Conservation (phyloP, 129 eudicot species). For the Oenanthe sinensis region DNA sequence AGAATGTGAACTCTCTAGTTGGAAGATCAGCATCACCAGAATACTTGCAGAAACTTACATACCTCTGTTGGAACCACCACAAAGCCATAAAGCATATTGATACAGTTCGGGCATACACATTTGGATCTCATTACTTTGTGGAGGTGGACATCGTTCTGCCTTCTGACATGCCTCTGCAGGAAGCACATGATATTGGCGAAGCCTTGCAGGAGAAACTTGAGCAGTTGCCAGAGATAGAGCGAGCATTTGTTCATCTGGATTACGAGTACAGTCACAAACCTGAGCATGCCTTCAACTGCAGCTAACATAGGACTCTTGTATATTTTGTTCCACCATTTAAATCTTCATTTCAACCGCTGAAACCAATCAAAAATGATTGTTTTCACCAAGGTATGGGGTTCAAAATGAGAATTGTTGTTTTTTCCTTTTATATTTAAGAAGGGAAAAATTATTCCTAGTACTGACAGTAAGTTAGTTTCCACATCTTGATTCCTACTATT, state of each 20-base stretch:
- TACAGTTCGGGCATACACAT: conserved; percentile 74
- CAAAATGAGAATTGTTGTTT: neutral
- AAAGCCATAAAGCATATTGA: conserved; percentile 68
- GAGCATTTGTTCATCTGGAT: conserved; percentile 77
- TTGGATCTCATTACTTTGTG: conserved; percentile 79
- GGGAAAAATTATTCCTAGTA: neutral
- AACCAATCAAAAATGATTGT: neutral
- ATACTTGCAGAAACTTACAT: conserved; percentile 65
- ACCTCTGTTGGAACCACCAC: conserved; percentile 94
- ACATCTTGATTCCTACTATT: neutral
- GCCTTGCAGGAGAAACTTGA: conserved; percentile 76
- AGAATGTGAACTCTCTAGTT: conserved; percentile 72
- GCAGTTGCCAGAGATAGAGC: conserved; percentile 60
- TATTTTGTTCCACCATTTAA: neutral
- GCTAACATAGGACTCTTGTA: neutral
- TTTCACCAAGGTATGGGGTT: neutral
- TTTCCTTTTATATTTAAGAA: neutral
- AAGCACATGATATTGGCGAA: conserved; percentile 75
- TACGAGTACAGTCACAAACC: conserved; percentile 71
- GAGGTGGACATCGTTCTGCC: conserved; percentile 82
- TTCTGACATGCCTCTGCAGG: conserved; percentile 57
- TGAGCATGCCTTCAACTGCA: conserved; percentile 42
- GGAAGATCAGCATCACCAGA: conserved; percentile 86
- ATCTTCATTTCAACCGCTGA: conserved; percentile 9
- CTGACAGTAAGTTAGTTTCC: neutral